Conservation (phyloP, 345 rosid genomes). For the Alliaria petiolata region DNA sequence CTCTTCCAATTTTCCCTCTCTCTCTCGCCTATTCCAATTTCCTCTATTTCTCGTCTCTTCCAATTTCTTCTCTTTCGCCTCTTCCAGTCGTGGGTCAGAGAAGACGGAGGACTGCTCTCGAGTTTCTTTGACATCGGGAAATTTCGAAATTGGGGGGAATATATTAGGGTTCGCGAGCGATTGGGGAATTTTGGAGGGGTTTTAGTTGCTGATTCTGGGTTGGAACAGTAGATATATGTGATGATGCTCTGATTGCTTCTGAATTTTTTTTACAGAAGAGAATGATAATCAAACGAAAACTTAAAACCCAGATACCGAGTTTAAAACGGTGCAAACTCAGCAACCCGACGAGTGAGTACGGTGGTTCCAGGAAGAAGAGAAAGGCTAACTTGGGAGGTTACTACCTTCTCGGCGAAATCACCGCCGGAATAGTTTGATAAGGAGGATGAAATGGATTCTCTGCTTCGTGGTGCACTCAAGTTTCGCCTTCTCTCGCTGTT, state of each 20-base stretch:
- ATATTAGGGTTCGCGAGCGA: slow-evolving; percentile 48
- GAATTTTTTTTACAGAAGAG: not conserved
- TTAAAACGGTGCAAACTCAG: slow-evolving; percentile 64
- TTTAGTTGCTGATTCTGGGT: slow-evolving; percentile 17
- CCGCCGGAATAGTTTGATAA: slow-evolving; percentile 53
- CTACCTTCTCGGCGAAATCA: slow-evolving; percentile 66
- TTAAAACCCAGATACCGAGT: slow-evolving; percentile 82
- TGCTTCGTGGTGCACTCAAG: slow-evolving; percentile 58
- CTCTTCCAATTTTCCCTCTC: no score
- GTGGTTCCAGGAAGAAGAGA: slow-evolving; percentile 45
- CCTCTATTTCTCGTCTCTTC: no score
- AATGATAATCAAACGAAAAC: slow-evolving; percentile 87
- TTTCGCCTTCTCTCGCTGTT: slow-evolving; percentile 48
- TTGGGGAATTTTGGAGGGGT: slow-evolving; percentile 7
- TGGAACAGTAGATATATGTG: not conserved
- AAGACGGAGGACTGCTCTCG: not conserved
- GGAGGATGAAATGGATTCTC: slow-evolving; percentile 45
- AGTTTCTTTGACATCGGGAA: not conserved
- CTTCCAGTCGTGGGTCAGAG: slow-evolving; percentile 19
- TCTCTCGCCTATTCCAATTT: no score
- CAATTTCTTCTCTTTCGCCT: no score
- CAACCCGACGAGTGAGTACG: slow-evolving; percentile 36
- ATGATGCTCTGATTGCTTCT: slow-evolving; percentile 26
- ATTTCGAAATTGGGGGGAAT: not conserved
- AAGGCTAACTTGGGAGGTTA: slow-evolving; percentile 43